Conservation (phyloP, 805 yeast species). For the Nadsonia fulvescens region DNA sequence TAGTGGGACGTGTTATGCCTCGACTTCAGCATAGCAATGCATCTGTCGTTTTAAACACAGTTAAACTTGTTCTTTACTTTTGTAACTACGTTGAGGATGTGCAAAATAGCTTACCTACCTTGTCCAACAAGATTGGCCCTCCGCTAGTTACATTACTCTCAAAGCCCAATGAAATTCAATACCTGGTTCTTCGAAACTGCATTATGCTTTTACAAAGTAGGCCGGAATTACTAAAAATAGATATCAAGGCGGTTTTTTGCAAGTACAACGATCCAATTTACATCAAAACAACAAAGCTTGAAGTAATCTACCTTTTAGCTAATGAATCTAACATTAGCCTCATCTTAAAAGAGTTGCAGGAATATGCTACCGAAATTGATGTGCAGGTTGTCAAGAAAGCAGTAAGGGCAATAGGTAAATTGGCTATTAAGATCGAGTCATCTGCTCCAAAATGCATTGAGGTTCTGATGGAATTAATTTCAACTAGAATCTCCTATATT, state of each 20-base stretch:
- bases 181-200: constrained; percentile 63
- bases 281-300: constrained; percentile 78
- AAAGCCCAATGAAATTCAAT: constrained; percentile 71
- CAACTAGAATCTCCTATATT: constrained; percentile 51
- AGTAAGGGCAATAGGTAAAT: constrained; percentile 73
- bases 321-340: constrained; percentile 37
- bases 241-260: constrained; percentile 64
- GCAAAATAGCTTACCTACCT: no score
- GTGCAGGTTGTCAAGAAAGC: constrained; percentile 76
- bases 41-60: constrained; percentile 60
- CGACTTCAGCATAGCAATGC: constrained; percentile 66
- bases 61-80: constrained; percentile 53
- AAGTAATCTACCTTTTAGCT: constrained; percentile 67
- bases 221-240: constrained; percentile 40
- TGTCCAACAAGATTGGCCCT: constrained; percentile 45
- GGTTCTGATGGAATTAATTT: constrained; percentile 37
- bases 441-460: constrained; percentile 43
- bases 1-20: constrained; percentile 52
- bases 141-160: constrained; percentile 51
- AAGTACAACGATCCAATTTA: constrained; percentile 73
- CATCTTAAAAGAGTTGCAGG: constrained; percentile 61
- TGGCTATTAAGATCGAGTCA: constrained; percentile 59
- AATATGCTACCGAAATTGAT: constrained; percentile 78
- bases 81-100: constrained; percentile 48
- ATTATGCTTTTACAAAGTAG: constrained; percentile 54